Evolutionary conservation across 805 yeast genomes (phyloP).

Genomic region (Zygosaccharomyces pseudorouxii): DNA sequence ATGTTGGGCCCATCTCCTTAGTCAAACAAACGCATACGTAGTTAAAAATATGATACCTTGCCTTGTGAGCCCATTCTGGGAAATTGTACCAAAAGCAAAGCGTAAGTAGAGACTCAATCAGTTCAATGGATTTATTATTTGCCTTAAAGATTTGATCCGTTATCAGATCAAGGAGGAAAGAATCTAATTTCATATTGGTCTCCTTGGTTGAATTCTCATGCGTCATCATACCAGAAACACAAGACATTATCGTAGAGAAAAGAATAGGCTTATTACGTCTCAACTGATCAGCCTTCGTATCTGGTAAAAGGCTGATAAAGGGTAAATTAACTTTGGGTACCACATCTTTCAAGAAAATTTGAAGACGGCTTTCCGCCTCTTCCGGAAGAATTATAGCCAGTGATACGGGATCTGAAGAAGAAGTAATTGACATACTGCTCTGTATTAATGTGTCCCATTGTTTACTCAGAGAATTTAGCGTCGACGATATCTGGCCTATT

Average conservation of each 20-base stretch:
- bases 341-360: conserved; percentile 45
- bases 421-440: conserved; percentile 41
- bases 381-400: conserved; percentile 52
- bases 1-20: conserved; percentile 69
- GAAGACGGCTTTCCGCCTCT: conserved; percentile 55
- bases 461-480: conserved; percentile 39
- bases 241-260: conserved; percentile 60
- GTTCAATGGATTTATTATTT: conserved; percentile 67
- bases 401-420: conserved; percentile 49
- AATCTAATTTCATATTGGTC: conserved; percentile 46
- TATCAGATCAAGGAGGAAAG: conserved; percentile 47
- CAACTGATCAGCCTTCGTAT: conserved; percentile 44
- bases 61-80: conserved; percentile 74
- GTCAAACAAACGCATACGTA: conserved; percentile 61
- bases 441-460: conserved; percentile 45
- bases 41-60: conserved; percentile 69
- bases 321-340: conserved; percentile 45
- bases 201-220: conserved; percentile 35
- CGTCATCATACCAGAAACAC: conserved; percentile 45
- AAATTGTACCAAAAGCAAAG: conserved; percentile 77
- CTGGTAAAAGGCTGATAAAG: conserved; percentile 49
- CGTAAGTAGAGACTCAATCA: conserved; percentile 57
- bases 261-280: conserved; percentile 53
- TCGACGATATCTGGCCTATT: conserved; percentile 42
- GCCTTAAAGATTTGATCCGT: conserved; percentile 58